Evolutionary conservation across 2,329 filamentous ascomycete genomes (phyloP).

Genomic region (Cladosporium austrohemisphaericum): DNA sequence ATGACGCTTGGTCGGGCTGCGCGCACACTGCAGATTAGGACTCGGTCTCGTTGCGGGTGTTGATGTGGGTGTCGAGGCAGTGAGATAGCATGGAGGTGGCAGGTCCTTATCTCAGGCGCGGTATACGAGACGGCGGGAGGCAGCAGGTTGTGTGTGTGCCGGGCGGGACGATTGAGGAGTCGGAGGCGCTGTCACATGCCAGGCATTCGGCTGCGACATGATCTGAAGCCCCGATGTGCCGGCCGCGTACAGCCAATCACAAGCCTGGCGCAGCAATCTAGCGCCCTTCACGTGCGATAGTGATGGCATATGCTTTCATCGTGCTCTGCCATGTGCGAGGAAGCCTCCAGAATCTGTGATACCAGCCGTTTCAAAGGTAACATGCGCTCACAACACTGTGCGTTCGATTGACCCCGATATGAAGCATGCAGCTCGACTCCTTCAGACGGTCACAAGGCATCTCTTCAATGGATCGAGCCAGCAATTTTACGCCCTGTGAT

Average conservation of each 20-base stretch:
- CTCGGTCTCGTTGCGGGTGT: conserved; percentile 7
- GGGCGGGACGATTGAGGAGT: conserved; percentile 14
- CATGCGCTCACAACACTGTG: too few species aligned
- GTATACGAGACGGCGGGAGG: conserved; percentile 5
- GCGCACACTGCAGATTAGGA: not conserved
- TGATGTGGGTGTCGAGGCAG: conserved; percentile 5
- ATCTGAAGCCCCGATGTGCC: not conserved
- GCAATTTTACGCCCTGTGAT: not conserved
- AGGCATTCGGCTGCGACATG: conserved; percentile 14
- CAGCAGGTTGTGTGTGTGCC: not conserved
- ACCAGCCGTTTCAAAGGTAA: too few species aligned
- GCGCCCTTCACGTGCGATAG: conserved; percentile 2
- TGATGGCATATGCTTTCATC: not conserved
- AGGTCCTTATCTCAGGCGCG: conserved; percentile 5
- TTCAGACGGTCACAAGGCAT: not conserved
- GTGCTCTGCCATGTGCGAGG: not conserved
- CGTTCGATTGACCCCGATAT: too few species aligned
- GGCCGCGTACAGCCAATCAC: too few species aligned
- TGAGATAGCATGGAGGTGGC: conserved; percentile 7
- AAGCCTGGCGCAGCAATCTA: too few species aligned
- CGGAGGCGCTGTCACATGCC: conserved; percentile 15
- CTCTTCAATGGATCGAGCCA: not conserved
- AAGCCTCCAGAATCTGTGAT: too few species aligned
- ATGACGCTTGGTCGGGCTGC: conserved; percentile 2
- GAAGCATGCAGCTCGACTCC: conserved; percentile 4